Conservation (phyloP, 495 filamentous ascomycete genomes). For the Evernia prunastri region DNA sequence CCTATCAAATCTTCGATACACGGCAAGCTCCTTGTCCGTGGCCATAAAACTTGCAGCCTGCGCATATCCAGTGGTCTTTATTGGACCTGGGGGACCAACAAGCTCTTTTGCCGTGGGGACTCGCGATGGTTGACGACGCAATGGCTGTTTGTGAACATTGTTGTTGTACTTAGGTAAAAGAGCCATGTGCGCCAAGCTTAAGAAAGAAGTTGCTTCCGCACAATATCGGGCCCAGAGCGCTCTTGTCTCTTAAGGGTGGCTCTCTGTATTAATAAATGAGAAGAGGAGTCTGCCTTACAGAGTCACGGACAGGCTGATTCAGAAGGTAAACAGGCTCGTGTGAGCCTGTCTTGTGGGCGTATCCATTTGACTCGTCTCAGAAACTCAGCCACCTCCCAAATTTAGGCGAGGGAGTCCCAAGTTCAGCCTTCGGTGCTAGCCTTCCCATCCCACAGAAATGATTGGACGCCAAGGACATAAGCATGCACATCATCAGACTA, state of each 20-base stretch:
- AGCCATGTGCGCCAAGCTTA: background rate
- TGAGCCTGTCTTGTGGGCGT: background rate
- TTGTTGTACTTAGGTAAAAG: conserved; percentile 2
- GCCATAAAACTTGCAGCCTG: conserved; percentile 15
- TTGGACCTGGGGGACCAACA: background rate
- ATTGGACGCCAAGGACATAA: conserved; percentile 5
- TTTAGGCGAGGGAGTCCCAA: background rate
- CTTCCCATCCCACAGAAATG: background rate
- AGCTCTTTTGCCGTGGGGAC: background rate
- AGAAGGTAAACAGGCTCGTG: background rate
- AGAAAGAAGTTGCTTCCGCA: background rate
- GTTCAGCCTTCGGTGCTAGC: background rate
- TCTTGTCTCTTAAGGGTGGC: background rate
- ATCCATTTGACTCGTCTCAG: background rate
- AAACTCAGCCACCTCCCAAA: conserved; percentile 7
- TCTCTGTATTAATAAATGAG: background rate
- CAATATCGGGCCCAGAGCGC: background rate
- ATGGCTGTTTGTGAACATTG: background rate
- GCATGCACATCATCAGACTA: background rate
- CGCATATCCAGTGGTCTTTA: conserved; percentile 8
- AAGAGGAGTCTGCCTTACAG: background rate
- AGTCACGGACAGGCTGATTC: conserved; percentile 7
- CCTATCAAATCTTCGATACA: conserved; percentile 16
- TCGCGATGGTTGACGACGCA: background rate
- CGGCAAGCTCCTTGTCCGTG: conserved; percentile 17